Conservation (phyloP, 2,329 filamentous ascomycete species). For the Leptodontidium sp. region DNA sequence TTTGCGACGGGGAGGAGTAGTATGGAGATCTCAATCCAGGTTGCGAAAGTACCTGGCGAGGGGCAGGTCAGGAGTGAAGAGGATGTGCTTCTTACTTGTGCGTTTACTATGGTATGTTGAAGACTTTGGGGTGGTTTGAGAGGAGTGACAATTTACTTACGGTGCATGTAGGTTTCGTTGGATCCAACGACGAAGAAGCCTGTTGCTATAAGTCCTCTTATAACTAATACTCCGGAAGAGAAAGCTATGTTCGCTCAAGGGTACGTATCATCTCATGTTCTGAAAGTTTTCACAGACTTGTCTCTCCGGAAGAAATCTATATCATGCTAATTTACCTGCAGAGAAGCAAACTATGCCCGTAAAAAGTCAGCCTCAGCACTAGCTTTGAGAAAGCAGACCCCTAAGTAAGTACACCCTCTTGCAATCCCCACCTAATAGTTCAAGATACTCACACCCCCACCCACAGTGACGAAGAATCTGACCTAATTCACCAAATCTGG, state of each 20-base stretch:
- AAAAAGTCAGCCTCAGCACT: conserved; percentile 68
- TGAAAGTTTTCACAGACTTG: neutral
- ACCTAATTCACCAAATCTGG: conserved; percentile 76
- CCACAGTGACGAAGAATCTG: conserved; percentile 65
- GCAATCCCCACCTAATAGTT: neutral
- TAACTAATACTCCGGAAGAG: conserved; percentile 68
- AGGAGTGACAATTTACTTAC: neutral
- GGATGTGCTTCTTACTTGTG: conserved; percentile 74
- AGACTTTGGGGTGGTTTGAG: neutral
- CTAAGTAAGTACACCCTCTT: conserved; percentile 53
- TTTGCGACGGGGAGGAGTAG: conserved; percentile 73
- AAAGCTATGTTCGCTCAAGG: conserved; percentile 67
- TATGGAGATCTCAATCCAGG: conserved; percentile 75
- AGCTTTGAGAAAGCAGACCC: conserved; percentile 69
- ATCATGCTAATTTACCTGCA: neutral
- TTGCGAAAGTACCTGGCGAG: conserved; percentile 66
- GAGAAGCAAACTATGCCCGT: conserved; percentile 68
- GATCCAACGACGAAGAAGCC: conserved; percentile 73
- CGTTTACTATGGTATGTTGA: conserved; percentile 72
- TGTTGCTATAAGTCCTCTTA: conserved; percentile 65
- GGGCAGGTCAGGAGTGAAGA: conserved; percentile 61
- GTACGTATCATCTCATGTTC: neutral
- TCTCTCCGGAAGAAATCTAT: neutral
- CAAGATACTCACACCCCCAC: neutral
- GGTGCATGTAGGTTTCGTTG: conserved; percentile 56